A percentile compares a stretch with the other conserved stretches of the same genome.
phyloP scores from a whole-genome alignment of 2,329 filamentous ascomycete species.

The Fusarium nanum region DNA sequence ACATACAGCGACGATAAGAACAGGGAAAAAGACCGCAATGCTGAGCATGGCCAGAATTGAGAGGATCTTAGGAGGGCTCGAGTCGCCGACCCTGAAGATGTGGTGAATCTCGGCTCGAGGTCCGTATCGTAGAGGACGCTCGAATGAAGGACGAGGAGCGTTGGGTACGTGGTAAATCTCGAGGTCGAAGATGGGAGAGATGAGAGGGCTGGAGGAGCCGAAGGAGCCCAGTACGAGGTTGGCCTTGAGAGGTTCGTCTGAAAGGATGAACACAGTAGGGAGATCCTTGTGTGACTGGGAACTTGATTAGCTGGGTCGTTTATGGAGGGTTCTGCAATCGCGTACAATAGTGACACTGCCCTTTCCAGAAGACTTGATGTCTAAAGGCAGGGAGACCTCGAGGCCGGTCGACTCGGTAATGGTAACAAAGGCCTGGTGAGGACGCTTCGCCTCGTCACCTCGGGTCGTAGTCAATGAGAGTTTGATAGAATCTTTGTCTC shows the following conservation, averaged over 20 bases:
- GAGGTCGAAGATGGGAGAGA: conserved; percentile 78
- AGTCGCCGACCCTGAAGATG: conserved; percentile 83
- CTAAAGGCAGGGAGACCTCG: conserved; percentile 87
- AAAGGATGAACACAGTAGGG: conserved; percentile 80
- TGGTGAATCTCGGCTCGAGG: conserved; percentile 89
- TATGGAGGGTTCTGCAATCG: not conserved
- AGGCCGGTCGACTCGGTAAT: conserved; percentile 82
- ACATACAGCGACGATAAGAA: conserved; percentile 76
- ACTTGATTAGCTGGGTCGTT: conserved; percentile 44
- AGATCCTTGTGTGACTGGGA: conserved; percentile 86
- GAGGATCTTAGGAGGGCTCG: conserved; percentile 82
- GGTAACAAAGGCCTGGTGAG: conserved; percentile 93
- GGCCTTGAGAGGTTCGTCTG: conserved; percentile 77
- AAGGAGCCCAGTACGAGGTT: conserved; percentile 88
- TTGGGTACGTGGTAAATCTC: conserved; percentile 72
- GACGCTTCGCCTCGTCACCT: conserved; percentile 79
- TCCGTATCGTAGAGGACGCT: conserved; percentile 83
- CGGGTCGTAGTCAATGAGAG: conserved; percentile 85
- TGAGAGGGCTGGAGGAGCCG: conserved; percentile 75
- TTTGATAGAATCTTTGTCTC: conserved; percentile 79
- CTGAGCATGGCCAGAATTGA: conserved; percentile 81
- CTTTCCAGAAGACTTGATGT: conserved; percentile 88
- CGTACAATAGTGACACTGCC: conserved; percentile 85
- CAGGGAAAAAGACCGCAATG: conserved; percentile 78
- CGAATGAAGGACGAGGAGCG: conserved; percentile 67